These are phyloP conservation scores for Populus nigra DNA, from an alignment of 345 rosid genomes.

Conservation along the genomic window DNA sequence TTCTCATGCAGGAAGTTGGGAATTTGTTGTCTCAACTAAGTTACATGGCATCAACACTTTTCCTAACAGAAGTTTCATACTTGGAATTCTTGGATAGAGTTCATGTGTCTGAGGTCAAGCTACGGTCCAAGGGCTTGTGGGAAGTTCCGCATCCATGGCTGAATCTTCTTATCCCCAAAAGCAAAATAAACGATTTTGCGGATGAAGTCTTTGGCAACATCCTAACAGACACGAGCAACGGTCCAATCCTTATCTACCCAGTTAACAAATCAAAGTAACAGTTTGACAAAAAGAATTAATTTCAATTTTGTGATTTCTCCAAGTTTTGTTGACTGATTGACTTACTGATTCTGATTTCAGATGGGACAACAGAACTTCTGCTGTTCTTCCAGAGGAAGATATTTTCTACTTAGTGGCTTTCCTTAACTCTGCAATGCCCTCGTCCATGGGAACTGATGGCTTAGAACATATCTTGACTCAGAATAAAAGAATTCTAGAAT, in stretches of 20 bases:
- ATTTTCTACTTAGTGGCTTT: slow-evolving; percentile 89
- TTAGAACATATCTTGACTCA: slow-evolving; percentile 62
- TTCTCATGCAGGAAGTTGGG: slow-evolving; percentile 60
- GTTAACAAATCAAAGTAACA: slow-evolving; percentile 86
- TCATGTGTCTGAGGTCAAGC: slow-evolving; percentile 75
- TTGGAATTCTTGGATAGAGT: slow-evolving; percentile 87
- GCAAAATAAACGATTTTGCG: slow-evolving; percentile 65
- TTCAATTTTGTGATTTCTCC: slow-evolving; percentile 7
- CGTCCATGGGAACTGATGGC: slow-evolving; percentile 68
- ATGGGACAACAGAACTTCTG: slow-evolving; percentile 98
- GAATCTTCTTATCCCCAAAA: slow-evolving; percentile 84
- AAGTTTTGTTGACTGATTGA: slow-evolving; percentile 14
- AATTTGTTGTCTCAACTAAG: slow-evolving; percentile 52
- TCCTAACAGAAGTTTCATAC: slow-evolving; percentile 70
- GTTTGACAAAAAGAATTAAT: background rate
- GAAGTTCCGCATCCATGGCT: slow-evolving; percentile 99
- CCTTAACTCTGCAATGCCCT: slow-evolving; percentile 78
- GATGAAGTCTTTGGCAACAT: slow-evolving; percentile 70
- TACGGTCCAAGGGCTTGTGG: slow-evolving; percentile 85
- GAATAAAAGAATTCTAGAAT: slow-evolving; percentile 64
- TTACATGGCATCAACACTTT: slow-evolving; percentile 70
- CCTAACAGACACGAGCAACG: slow-evolving; percentile 80
- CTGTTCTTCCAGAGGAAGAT: slow-evolving; percentile 78
- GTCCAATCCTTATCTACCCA: slow-evolving; percentile 90
- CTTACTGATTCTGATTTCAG: slow-evolving; percentile 40